Conservation (phyloP, 2,329 filamentous ascomycete genomes). For the Hirsutella rhossiliensis region DNA sequence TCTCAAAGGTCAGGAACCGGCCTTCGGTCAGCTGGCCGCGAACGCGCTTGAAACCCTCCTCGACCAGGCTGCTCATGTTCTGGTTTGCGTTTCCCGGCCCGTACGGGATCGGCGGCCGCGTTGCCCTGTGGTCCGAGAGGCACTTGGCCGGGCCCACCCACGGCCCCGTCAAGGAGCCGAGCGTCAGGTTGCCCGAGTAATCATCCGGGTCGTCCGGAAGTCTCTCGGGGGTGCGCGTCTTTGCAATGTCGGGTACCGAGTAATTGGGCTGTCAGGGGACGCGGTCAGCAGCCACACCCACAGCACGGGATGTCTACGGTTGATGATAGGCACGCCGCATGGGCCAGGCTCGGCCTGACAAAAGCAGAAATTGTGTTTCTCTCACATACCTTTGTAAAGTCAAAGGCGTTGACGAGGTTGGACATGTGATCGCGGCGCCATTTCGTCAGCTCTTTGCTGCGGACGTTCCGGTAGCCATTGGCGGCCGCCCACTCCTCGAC, state of each 20-base stretch:
- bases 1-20: constrained; percentile 37
- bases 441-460: constrained; percentile 9
- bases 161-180: constrained; percentile 8
- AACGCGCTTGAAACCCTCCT: constrained; percentile 40
- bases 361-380: background rate
- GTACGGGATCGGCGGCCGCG: constrained; percentile 6
- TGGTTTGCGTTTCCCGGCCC: constrained; percentile 45
- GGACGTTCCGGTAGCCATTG: constrained; percentile 20
- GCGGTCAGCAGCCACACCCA: background rate
- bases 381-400: constrained; percentile 24
- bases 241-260: constrained; percentile 3
- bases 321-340: no score
- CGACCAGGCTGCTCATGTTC: constrained; percentile 66
- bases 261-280: constrained; percentile 3
- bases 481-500: constrained; percentile 30
- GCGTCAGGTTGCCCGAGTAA: constrained; percentile 6
- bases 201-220: constrained; percentile 2
- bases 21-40: constrained; percentile 40
- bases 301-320: no score
- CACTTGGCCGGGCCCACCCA: constrained; percentile 9
- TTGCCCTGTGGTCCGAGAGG: constrained; percentile 3
- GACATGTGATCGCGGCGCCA: constrained; percentile 17
- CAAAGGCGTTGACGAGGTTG: constrained; percentile 19
- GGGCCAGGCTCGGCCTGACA: background rate
- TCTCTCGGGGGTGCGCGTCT: constrained; percentile 1